phyloP scores from a whole-genome alignment of 2,329 filamentous ascomycete genomes.

The Podosphaera xanthii region DNA sequence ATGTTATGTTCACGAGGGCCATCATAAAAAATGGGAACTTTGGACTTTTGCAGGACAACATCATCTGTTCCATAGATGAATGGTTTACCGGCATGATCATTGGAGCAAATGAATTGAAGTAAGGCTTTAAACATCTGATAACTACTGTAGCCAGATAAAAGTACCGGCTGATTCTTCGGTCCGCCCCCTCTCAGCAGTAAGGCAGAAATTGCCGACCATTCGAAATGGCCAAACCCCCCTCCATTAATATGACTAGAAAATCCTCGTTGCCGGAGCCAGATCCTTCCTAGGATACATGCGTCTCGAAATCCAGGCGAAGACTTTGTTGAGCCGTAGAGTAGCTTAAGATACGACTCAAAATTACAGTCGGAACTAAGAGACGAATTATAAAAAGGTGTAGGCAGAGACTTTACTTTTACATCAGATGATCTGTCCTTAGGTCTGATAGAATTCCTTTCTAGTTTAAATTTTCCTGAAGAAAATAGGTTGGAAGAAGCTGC shows the following conservation, averaged over 20 bases:
- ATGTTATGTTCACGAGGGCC: conserved; percentile 53
- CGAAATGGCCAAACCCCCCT: conserved; percentile 82
- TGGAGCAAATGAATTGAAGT: conserved; percentile 63
- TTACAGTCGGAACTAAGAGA: conserved; percentile 58
- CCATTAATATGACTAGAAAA: conserved; percentile 44
- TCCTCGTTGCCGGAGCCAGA: conserved; percentile 77
- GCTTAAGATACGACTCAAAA: conserved; percentile 50
- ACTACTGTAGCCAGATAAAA: conserved; percentile 65
- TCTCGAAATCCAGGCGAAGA: conserved; percentile 40
- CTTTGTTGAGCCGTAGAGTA: conserved; percentile 46
- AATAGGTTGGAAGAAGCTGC: conserved; percentile 50
- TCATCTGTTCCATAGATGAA: conserved; percentile 25
- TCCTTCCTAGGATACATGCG: conserved; percentile 62
- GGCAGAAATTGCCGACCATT: conserved; percentile 66
- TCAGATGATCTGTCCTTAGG: conserved; percentile 25
- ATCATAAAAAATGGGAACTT: conserved; percentile 56
- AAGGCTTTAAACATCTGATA: conserved; percentile 89
- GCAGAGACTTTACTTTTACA: conserved; percentile 16
- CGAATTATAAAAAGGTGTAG: conserved; percentile 77
- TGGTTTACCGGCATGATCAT: conserved; percentile 47
- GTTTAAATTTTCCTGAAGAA: conserved; percentile 43
- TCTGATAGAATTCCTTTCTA: conserved; percentile 47
- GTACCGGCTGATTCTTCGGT: conserved; percentile 42
- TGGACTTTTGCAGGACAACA: conserved; percentile 21
- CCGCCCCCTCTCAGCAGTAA: conserved; percentile 60